Percentiles rank a stretch among this genome's conserved stretches.
phyloP scores from a whole-genome alignment of 1,284 basidiomycete species.

The Trametes versicolor region DNA sequence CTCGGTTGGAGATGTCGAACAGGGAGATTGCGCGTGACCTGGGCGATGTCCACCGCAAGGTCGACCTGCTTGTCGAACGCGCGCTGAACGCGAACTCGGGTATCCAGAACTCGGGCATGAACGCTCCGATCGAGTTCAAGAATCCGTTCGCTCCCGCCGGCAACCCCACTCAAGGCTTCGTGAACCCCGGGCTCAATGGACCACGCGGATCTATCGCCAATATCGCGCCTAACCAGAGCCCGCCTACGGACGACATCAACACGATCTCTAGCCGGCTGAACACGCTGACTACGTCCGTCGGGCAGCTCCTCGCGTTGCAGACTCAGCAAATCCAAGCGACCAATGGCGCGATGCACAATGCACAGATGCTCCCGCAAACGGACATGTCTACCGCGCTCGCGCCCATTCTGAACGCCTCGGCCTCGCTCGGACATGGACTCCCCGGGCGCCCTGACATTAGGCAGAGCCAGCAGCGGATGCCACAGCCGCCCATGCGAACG shows the following conservation, averaged over 20 bases:
- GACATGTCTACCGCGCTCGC: slow-evolving; percentile 58
- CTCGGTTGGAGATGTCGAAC: slow-evolving; percentile 74
- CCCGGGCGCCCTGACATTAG: slow-evolving; percentile 69
- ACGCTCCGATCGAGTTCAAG: slow-evolving; percentile 74
- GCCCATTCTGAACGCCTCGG: slow-evolving; percentile 50
- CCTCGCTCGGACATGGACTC: slow-evolving; percentile 63
- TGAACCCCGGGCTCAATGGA: slow-evolving; percentile 51
- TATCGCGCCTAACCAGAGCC: slow-evolving; percentile 73
- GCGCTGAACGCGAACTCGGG: slow-evolving; percentile 50
- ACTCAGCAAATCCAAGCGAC: slow-evolving; percentile 70
- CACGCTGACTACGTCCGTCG: slow-evolving; percentile 87
- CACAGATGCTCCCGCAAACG: slow-evolving; percentile 54
- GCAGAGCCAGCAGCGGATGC: slow-evolving; percentile 60
- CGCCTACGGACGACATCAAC: slow-evolving; percentile 75
- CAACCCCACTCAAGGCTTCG: slow-evolving; percentile 42
- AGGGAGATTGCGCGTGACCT: slow-evolving; percentile 81
- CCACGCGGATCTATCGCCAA: slow-evolving; percentile 68
- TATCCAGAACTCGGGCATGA: slow-evolving; percentile 31
- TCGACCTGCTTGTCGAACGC: slow-evolving; percentile 79
- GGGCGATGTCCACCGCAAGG: slow-evolving; percentile 78
- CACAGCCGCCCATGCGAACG: slow-evolving; percentile 77
- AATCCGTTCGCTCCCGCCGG: slow-evolving; percentile 71
- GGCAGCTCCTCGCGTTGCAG: slow-evolving; percentile 82
- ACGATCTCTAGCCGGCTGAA: slow-evolving; percentile 84
- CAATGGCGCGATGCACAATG: slow-evolving; percentile 46